These are phyloP conservation scores for Yarrowia divulgata DNA, from an alignment of 805 yeast species.

Conservation along the genomic window DNA sequence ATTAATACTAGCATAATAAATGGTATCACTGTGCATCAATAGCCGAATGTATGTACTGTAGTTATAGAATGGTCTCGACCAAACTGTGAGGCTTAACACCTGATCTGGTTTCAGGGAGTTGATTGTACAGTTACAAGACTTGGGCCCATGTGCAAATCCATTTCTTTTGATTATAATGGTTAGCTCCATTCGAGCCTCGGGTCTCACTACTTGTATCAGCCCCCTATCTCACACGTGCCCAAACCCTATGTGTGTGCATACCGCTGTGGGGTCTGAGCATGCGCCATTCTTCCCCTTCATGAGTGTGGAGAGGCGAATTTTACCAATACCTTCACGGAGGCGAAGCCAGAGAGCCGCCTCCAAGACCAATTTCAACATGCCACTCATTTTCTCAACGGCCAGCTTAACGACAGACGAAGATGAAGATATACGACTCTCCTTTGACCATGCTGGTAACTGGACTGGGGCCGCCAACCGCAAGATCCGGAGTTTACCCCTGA, in stretches of 20 bases:
- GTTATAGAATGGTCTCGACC: too few species aligned
- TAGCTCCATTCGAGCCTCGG: background rate
- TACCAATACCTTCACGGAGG: constrained; percentile 6
- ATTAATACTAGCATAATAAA: constrained; percentile 27
- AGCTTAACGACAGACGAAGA: background rate
- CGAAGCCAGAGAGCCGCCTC: background rate
- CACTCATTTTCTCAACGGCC: background rate
- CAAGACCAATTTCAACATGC: background rate
- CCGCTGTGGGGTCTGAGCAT: background rate
- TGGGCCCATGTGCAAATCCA: too few species aligned
- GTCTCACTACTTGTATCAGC: constrained; percentile 1
- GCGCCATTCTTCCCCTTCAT: background rate
- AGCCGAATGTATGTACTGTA: background rate
- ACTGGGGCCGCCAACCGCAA: background rate
- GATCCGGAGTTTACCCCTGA: background rate
- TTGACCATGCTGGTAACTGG: constrained; percentile 19
- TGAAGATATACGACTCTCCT: background rate
- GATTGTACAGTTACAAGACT: too few species aligned
- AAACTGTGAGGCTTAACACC: too few species aligned
- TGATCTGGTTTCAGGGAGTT: too few species aligned
- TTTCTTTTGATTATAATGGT: too few species aligned
- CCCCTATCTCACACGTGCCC: constrained; percentile 28
- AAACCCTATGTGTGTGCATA: constrained; percentile 14
- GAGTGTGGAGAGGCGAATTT: constrained; percentile 29
- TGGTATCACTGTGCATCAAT: constrained; percentile 7